A percentile compares a stretch with the other conserved stretches of the same genome.
Evolutionary conservation across 768 basidiomycete genomes (phyloP).

Genomic region (Leccinum subgranulosum): DNA sequence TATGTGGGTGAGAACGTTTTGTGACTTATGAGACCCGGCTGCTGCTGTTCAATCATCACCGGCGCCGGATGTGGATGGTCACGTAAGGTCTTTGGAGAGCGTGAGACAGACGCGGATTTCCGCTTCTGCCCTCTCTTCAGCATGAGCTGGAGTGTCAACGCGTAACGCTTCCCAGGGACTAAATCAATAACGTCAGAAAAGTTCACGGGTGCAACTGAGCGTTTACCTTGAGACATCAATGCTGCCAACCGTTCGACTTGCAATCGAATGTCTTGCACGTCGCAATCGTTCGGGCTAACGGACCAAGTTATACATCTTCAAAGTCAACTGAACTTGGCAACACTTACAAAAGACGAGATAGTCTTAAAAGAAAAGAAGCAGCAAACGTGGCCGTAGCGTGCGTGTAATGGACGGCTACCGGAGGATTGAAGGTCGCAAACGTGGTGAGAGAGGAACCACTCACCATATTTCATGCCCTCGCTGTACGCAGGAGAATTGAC

Average conservation of each 20-base stretch:
- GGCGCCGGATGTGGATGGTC: slow-evolving; percentile 49
- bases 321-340: neutral
- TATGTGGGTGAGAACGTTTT: slow-evolving; percentile 61
- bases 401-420: slow-evolving; percentile 78
- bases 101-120: slow-evolving; percentile 49
- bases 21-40: slow-evolving; percentile 34
- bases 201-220: neutral
- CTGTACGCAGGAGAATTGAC: slow-evolving; percentile 81
- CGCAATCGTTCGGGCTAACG: slow-evolving; percentile 78
- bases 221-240: slow-evolving; percentile 76
- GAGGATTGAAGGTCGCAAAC: slow-evolving; percentile 3
- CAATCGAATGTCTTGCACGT: slow-evolving; percentile 66
- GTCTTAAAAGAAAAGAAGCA: slow-evolving; percentile 83
- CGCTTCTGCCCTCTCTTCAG: slow-evolving; percentile 72
- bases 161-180: slow-evolving; percentile 95
- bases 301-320: neutral
- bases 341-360: slow-evolving; percentile 83
- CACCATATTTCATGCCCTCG: slow-evolving; percentile 91
- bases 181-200: slow-evolving; percentile 9
- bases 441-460: slow-evolving; percentile 16
- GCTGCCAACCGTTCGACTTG: slow-evolving; percentile 77
- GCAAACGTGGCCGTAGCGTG: slow-evolving; percentile 94
- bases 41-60: slow-evolving; percentile 46
- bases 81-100: slow-evolving; percentile 58
- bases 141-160: slow-evolving; percentile 86